Conservation (phyloP, 352 stramenopile genomes). For the Pythium folliculosum region DNA sequence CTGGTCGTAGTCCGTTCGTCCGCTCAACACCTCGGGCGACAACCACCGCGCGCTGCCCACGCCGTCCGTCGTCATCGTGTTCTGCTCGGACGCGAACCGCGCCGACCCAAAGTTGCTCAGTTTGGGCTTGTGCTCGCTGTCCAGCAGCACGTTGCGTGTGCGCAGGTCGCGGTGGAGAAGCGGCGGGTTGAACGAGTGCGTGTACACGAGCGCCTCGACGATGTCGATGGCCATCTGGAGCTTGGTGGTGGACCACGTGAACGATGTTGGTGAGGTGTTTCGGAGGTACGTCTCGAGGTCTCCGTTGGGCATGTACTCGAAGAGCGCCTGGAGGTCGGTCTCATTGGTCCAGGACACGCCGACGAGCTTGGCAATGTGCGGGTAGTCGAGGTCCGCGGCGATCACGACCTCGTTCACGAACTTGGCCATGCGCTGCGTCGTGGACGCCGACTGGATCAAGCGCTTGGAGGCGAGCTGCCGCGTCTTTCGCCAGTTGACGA, state of each 20-base stretch:
- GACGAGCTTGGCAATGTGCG: conserved; percentile 45
- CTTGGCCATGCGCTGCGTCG: conserved; percentile 40
- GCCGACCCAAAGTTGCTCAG: conserved; percentile 51
- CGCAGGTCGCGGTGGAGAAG: conserved; percentile 67
- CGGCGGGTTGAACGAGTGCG: conserved; percentile 62
- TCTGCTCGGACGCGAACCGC: conserved; percentile 37
- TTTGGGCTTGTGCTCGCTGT: conserved; percentile 34
- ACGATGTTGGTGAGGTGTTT: conserved; percentile 6
- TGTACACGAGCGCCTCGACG: conserved; percentile 64
- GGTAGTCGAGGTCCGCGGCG: conserved; percentile 48
- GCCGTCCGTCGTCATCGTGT: conserved; percentile 49
- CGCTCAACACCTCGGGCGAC: conserved; percentile 51
- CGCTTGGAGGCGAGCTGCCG: conserved; percentile 50
- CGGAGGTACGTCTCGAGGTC: conserved; percentile 47
- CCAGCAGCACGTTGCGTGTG: conserved; percentile 56
- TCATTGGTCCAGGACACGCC: conserved; percentile 57
- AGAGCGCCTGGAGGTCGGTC: conserved; percentile 51
- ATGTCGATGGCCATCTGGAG: conserved; percentile 58
- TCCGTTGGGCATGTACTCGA: conserved; percentile 66
- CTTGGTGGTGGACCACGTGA: conserved; percentile 48
- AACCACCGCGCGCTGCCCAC: conserved; percentile 58
- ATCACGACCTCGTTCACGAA: conserved; percentile 66
- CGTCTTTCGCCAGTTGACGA: conserved; percentile 43
- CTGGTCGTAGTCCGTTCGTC: conserved; percentile 51
- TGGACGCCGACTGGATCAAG: conserved; percentile 40